A percentile compares a stretch with the other conserved stretches of the same genome.
phyloP scores from a whole-genome alignment of 1,139 yeast genomes.

The Saccharomyces hybrid region DNA sequence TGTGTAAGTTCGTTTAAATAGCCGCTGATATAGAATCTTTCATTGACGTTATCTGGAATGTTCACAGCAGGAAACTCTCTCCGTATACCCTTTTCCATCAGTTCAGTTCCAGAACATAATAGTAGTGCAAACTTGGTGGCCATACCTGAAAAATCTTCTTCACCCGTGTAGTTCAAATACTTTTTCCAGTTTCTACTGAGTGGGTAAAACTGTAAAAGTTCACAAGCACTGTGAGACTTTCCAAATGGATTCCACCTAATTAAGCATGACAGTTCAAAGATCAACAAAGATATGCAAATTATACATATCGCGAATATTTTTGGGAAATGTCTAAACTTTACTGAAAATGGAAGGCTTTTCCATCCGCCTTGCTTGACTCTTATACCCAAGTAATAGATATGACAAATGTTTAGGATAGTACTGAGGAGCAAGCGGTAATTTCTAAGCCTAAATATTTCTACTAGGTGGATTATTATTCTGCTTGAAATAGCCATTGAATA shows the following conservation, averaged over 20 bases:
- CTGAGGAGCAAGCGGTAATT: conserved; percentile 19
- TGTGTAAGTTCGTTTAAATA: conserved; percentile 21
- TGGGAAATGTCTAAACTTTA: conserved; percentile 20
- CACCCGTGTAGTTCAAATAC: conserved; percentile 30
- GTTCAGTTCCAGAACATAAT: conserved; percentile 22
- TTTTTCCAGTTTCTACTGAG: conserved; percentile 28
- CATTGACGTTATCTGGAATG: conserved; percentile 12
- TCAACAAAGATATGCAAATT: conserved; percentile 16
- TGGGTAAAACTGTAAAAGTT: conserved; percentile 23
- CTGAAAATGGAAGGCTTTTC: conserved; percentile 13
- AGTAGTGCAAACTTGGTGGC: conserved; percentile 24
- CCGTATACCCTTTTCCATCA: conserved; percentile 19
- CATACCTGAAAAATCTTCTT: conserved; percentile 27
- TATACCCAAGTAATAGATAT: conserved; percentile 13
- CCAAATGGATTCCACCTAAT: conserved; percentile 19
- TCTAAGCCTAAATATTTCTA: conserved; percentile 21
- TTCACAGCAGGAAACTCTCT: conserved; percentile 18
- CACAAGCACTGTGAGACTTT: conserved; percentile 8
- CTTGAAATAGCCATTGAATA: conserved; percentile 21
- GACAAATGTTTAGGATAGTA: conserved; percentile 17
- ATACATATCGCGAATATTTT: conserved; percentile 19
- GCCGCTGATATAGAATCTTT: conserved; percentile 26
- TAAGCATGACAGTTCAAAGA: conserved; percentile 20
- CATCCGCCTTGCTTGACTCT: conserved; percentile 9
- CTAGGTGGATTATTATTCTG: conserved; percentile 23